Percentiles rank a stretch among this genome's conserved stretches.
phyloP scores from a whole-genome alignment of 805 yeast genomes.

The Lipomyces mesembrius region DNA sequence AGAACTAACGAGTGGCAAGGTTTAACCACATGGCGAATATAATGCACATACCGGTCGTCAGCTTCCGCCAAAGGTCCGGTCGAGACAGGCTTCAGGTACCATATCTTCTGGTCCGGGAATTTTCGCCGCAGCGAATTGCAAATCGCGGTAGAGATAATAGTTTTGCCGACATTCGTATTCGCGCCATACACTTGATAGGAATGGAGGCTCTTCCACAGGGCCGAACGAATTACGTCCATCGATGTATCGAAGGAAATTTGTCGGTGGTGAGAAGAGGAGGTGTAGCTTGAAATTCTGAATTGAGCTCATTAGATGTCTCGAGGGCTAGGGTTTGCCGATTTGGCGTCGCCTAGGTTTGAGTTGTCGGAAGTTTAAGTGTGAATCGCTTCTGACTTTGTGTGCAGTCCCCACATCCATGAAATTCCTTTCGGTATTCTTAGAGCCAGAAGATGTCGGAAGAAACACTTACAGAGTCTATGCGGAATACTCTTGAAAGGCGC shows the following conservation, averaged over 20 bases:
- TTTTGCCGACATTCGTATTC: conserved; percentile 42
- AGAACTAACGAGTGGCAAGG: neutral
- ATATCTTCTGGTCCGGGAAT: conserved; percentile 13
- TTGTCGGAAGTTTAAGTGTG: neutral
- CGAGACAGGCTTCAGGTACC: conserved; percentile 40
- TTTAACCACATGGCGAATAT: conserved; percentile 10
- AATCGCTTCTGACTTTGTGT: neutral
- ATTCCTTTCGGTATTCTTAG: neutral
- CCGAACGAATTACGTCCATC: conserved; percentile 2
- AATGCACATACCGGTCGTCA: conserved; percentile 24
- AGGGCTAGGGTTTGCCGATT: neutral
- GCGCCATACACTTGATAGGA: conserved; percentile 35
- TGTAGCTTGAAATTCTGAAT: neutral
- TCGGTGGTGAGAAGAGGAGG: no score
- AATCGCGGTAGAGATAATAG: conserved; percentile 37
- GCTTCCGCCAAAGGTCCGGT: conserved; percentile 39
- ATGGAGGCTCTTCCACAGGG: conserved; percentile 4
- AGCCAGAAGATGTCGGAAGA: neutral
- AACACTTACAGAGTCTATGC: neutral
- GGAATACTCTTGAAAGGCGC: conserved; percentile 3
- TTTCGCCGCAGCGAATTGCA: conserved; percentile 8
- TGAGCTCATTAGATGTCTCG: neutral
- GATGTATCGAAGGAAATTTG: neutral
- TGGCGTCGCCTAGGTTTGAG: neutral
- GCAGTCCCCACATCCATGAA: neutral